Evolutionary conservation across 1,284 basidiomycete genomes (phyloP), one percentile per base, ranked within the genome.

Genomic region (Ganoderma boninense): DNA sequence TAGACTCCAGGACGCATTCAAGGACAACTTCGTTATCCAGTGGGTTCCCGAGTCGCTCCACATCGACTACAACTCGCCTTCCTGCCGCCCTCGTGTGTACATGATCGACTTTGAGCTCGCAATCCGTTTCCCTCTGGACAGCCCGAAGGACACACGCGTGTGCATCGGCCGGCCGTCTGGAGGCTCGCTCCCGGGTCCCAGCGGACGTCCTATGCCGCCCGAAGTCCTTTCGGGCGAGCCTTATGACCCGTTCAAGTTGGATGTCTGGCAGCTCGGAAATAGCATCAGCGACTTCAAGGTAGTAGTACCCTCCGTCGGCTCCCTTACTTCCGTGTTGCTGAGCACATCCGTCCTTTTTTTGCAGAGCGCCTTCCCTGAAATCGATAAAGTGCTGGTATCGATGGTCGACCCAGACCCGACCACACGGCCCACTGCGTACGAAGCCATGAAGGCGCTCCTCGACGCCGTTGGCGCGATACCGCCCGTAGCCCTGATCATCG

Each of bases 191-290:
- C 56, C 62, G 0, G 35, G 23, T 23, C 44, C 44, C 4, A 57
- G 68, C 32, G 67, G 65, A 11, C 73, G 77, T 20, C 75, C 75
- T 1, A 56, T 64, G 11, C 73, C 78, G 0, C 66, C 66, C 0
- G 73, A 75, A 40, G 68, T 78, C 1, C 13, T 35, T 1, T 65
- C 69, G 4, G 77, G 73, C 16, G 35, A 71, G 43, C 71, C 77
- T 0, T 80, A 71, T 14, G 46, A 67, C 35, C 67, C 70, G 5
- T 71, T 61, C 62, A 71, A 71, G 43, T 49, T 69, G 18, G 67
- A 71, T 18, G 52, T 69, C 14, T 71, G 70, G 67, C 67, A 69
- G 40, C 40, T 69, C 6, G 67, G 64, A 11, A 42, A 8, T 4
- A 69, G 68, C n/a, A 52, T 69, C 13, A 5, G 11, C 4, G 62